Percentiles rank a stretch among this genome's conserved stretches.
Evolutionary conservation across 2,329 filamentous ascomycete species (phyloP).

Genomic region (Verticillium nonalfalfae): DNA sequence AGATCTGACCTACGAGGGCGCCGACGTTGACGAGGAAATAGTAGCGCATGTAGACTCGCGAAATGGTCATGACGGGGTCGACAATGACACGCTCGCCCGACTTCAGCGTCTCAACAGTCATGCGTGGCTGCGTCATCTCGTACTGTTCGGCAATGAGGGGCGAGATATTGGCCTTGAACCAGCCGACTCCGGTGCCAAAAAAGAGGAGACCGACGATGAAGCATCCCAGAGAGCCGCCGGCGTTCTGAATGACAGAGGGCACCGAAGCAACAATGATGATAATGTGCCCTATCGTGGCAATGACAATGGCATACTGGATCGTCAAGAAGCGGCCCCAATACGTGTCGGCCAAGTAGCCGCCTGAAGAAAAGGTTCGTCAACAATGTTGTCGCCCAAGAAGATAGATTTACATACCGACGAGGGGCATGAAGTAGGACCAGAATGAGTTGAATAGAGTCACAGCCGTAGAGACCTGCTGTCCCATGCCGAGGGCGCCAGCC

Average conservation of each 20-base stretch:
- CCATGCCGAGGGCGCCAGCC: conserved; percentile 13
- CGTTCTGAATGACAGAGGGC: conserved; percentile 25
- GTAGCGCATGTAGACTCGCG: conserved; percentile 61
- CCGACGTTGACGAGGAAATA: conserved; percentile 58
- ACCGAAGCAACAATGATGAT: conserved; percentile 57
- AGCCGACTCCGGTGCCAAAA: conserved; percentile 53
- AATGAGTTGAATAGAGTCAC: conserved; percentile 11
- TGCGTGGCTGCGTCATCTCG: conserved; percentile 35
- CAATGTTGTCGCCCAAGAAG: background rate
- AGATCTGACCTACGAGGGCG: conserved; percentile 51
- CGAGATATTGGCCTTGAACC: conserved; percentile 69
- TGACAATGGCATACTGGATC: conserved; percentile 60
- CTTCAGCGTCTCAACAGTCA: conserved; percentile 26
- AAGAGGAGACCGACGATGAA: conserved; percentile 55
- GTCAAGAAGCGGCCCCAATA: conserved; percentile 66
- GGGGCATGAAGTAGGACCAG: conserved; percentile 12
- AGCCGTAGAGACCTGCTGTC: conserved; percentile 9
- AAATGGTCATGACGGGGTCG: conserved; percentile 62
- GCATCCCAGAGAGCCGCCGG: conserved; percentile 41
- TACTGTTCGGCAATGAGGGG: conserved; percentile 64
- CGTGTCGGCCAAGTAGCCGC: conserved; percentile 57
- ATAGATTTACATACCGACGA: conserved; percentile 15
- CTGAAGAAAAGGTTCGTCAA: conserved; percentile 8
- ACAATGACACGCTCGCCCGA: conserved; percentile 62
- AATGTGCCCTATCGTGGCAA: conserved; percentile 63